phyloP scores from a whole-genome alignment of 1,284 basidiomycete species.

The Sphaerobolus stellatus region DNA sequence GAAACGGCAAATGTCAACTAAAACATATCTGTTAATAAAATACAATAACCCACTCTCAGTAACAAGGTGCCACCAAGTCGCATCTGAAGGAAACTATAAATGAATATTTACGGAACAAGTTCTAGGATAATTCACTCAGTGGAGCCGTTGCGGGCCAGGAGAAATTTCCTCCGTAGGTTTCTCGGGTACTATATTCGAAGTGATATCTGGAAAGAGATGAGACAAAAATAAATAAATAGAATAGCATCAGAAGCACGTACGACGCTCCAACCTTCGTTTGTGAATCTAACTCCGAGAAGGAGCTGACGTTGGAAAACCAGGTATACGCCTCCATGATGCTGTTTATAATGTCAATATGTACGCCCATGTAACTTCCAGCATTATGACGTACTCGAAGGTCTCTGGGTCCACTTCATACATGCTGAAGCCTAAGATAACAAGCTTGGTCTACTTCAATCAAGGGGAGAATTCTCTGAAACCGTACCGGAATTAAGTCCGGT shows the following conservation, averaged over 20 bases:
- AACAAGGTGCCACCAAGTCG: slow-evolving; percentile 80
- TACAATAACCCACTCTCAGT: slow-evolving; percentile 59
- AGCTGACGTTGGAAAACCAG: slow-evolving; percentile 62
- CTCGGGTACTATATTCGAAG: slow-evolving; percentile 72
- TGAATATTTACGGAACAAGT: neutral
- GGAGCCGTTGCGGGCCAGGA: slow-evolving; percentile 67
- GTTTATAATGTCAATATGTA: neutral
- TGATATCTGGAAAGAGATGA: slow-evolving; percentile 35
- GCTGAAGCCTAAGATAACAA: slow-evolving; percentile 45
- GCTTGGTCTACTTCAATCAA: neutral
- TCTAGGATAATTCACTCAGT: slow-evolving; percentile 38
- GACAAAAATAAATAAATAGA: neutral
- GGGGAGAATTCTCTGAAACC: neutral
- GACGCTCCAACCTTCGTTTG: slow-evolving; percentile 60
- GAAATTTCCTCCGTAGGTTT: slow-evolving; percentile 64
- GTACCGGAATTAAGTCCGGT: slow-evolving; percentile 72
- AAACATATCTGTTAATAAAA: neutral
- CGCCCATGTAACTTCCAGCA: neutral
- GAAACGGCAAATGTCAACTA: neutral
- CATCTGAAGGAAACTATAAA: slow-evolving; percentile 36
- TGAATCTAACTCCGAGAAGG: slow-evolving; percentile 56
- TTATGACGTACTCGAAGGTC: slow-evolving; percentile 39
- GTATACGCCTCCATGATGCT: slow-evolving; percentile 32
- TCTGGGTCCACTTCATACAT: slow-evolving; percentile 76
- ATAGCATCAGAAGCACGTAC: neutral